Evolutionary conservation across 1,139 yeast species (phyloP).

Genomic region (Yamadazyma jaroonii): DNA sequence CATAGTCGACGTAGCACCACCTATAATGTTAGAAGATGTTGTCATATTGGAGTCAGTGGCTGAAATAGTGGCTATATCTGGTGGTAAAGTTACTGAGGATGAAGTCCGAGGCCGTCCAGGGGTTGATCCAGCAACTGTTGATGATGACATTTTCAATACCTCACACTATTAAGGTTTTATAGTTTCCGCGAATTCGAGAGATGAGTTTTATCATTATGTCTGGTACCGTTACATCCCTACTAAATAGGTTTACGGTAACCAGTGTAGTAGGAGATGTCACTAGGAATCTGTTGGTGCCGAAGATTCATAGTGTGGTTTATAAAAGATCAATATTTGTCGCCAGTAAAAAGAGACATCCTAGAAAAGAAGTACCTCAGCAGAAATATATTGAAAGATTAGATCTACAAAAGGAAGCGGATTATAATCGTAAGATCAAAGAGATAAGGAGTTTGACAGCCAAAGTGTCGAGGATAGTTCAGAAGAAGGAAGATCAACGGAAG

Average conservation of each 20-base stretch:
- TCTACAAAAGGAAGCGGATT: constrained; percentile 20
- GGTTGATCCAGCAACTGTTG: constrained; percentile 18
- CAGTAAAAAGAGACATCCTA: constrained; percentile 8
- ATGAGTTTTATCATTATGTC: neutral
- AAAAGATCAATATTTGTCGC: constrained; percentile 8
- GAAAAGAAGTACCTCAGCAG: constrained; percentile 8
- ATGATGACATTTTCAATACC: constrained; percentile 14
- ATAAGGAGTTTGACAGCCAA: constrained; percentile 19
- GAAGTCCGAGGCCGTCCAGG: constrained; percentile 19
- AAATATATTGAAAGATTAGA: constrained; percentile 18
- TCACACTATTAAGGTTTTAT: no score
- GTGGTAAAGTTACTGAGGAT: constrained; percentile 17
- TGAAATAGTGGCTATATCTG: constrained; percentile 22
- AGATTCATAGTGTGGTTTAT: no score
- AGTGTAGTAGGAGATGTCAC: no score
- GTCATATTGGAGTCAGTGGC: constrained; percentile 24
- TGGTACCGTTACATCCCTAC: no score
- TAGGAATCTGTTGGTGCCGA: no score
- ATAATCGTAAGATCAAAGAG: constrained; percentile 20
- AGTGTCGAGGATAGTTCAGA: constrained; percentile 21
- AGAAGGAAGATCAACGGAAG: constrained; percentile 14
- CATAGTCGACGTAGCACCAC: constrained; percentile 9
- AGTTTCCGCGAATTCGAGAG: no score
- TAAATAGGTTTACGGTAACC: no score
- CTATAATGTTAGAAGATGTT: constrained; percentile 16